These are phyloP conservation scores for Mycena chlorophos DNA, from an alignment of 768 basidiomycete genomes.

Conservation along the genomic window DNA sequence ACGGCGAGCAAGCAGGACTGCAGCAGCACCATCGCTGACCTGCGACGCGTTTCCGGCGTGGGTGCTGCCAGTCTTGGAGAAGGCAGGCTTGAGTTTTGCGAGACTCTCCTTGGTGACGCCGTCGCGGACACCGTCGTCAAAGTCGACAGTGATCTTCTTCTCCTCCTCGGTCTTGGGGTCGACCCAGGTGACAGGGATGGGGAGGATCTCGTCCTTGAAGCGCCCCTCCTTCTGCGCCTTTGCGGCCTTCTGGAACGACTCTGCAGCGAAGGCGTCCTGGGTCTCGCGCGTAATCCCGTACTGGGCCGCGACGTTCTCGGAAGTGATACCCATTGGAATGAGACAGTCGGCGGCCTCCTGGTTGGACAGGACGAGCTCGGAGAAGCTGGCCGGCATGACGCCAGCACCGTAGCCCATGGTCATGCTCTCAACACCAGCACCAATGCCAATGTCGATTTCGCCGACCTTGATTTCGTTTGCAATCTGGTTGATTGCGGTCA, in stretches of 20 bases:
- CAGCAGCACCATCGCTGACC: slow-evolving; percentile 90
- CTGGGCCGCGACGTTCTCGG: slow-evolving; percentile 86
- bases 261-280: slow-evolving; percentile 86
- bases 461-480: slow-evolving; percentile 77
- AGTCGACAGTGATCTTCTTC: slow-evolving; percentile 66
- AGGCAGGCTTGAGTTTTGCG: slow-evolving; percentile 83
- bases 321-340: slow-evolving; percentile 90
- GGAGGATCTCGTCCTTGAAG: slow-evolving; percentile 83
- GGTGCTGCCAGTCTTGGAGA: slow-evolving; percentile 71
- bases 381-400: slow-evolving; percentile 56
- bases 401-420: slow-evolving; percentile 69
- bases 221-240: slow-evolving; percentile 77
- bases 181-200: slow-evolving; percentile 65
- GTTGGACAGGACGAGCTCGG: slow-evolving; percentile 63
- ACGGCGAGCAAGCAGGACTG: slow-evolving; percentile 80
- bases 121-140: slow-evolving; percentile 84
- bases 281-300: slow-evolving; percentile 68
- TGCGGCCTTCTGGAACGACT: slow-evolving; percentile 83
- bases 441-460: slow-evolving; percentile 89
- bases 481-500: slow-evolving; percentile 80
- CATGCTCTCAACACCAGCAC: slow-evolving; percentile 92
- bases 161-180: slow-evolving; percentile 76
- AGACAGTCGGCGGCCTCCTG: slow-evolving; percentile 79
- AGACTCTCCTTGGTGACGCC: slow-evolving; percentile 81
- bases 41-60: slow-evolving; percentile 90